phyloP scores from a whole-genome alignment of 2,329 filamentous ascomycete genomes.

The Paecilomyces sp. region DNA sequence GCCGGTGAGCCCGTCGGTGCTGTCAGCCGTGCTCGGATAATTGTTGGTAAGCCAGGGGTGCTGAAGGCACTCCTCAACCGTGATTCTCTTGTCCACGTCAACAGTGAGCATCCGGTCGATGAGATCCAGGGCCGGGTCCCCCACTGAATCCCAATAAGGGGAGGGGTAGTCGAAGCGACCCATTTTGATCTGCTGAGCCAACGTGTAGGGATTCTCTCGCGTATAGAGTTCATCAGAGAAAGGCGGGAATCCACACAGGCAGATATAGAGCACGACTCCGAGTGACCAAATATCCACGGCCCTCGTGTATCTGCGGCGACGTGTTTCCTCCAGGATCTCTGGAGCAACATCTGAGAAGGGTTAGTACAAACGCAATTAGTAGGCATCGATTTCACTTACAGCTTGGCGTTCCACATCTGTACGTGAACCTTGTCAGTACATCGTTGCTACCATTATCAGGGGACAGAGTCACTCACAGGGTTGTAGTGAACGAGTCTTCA shows the following conservation, averaged over 20 bases:
- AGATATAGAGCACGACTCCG: slow-evolving; percentile 97
- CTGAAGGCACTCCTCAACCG: slow-evolving; percentile 80
- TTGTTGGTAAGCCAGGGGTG: slow-evolving; percentile 80
- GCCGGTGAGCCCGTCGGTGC: slow-evolving; percentile 86
- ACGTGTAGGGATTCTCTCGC: slow-evolving; percentile 71
- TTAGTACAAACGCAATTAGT: neutral
- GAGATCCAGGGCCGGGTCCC: slow-evolving; percentile 80
- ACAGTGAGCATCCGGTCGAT: slow-evolving; percentile 95
- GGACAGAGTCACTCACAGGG: slow-evolving; percentile 51
- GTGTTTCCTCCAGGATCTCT: slow-evolving; percentile 79
- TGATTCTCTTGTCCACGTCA: slow-evolving; percentile 73
- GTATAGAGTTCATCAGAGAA: slow-evolving; percentile 91
- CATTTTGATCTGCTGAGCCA: slow-evolving; percentile 83
- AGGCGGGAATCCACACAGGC: slow-evolving; percentile 90
- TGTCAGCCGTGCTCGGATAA: slow-evolving; percentile 62
- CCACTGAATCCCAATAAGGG: slow-evolving; percentile 88
- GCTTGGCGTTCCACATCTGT: slow-evolving; percentile 78
- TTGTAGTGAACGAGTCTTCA: slow-evolving; percentile 96
- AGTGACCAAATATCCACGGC: slow-evolving; percentile 96
- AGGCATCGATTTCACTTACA: slow-evolving; percentile 42
- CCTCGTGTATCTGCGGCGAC: slow-evolving; percentile 81
- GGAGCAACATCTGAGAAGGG: slow-evolving; percentile 71
- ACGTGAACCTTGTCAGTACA: slow-evolving; percentile 12
- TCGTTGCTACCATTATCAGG: slow-evolving; percentile 4
- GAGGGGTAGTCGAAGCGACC: slow-evolving; percentile 91